These are phyloP conservation scores for Salvia rosmarinus DNA, from an alignment of 257 asterid genomes.

Conservation along the genomic window DNA sequence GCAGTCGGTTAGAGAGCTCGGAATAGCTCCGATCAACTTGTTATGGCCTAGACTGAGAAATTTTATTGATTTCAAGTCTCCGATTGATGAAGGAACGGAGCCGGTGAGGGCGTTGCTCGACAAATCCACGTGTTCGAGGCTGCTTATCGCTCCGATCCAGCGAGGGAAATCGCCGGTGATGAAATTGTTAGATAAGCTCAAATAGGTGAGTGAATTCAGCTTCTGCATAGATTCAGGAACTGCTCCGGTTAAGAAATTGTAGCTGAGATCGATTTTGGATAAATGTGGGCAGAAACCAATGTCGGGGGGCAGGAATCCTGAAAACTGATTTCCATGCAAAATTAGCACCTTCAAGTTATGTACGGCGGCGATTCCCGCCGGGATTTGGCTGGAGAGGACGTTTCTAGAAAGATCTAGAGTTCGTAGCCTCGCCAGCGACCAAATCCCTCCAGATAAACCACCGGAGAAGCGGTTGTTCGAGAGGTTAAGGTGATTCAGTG, in stretches of 20 bases:
- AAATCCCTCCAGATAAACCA: slow-evolving; percentile 46
- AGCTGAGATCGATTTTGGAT: slow-evolving; percentile 53
- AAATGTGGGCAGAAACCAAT: slow-evolving; percentile 79
- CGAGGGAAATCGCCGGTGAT: slow-evolving; percentile 72
- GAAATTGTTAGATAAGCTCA: slow-evolving; percentile 55
- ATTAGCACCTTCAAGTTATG: slow-evolving; percentile 71
- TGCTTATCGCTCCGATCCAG: slow-evolving; percentile 58
- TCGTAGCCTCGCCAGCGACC: slow-evolving; percentile 65
- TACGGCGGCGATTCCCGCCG: slow-evolving; percentile 51
- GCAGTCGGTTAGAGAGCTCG: slow-evolving; percentile 49
- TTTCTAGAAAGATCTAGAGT: slow-evolving; percentile 76
- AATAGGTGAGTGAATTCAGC: slow-evolving; percentile 43
- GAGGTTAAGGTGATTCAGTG: slow-evolving; percentile 64
- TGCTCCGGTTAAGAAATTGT: slow-evolving; percentile 53
- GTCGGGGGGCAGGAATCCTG: slow-evolving; percentile 67
- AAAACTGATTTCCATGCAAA: slow-evolving; percentile 60
- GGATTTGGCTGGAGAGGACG: slow-evolving; percentile 57
- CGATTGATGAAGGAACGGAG: slow-evolving; percentile 57
- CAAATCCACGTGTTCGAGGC: slow-evolving; percentile 56
- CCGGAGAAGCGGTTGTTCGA: slow-evolving; percentile 76
- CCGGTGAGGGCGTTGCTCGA: slow-evolving; percentile 66
- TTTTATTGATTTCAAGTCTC: slow-evolving; percentile 51
- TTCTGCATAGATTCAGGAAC: slow-evolving; percentile 59
- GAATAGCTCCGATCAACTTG: slow-evolving; percentile 58
- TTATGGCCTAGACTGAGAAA: slow-evolving; percentile 52